phyloP scores from a whole-genome alignment of 352 stramenopile genomes.

The Lagenidium sp. region DNA sequence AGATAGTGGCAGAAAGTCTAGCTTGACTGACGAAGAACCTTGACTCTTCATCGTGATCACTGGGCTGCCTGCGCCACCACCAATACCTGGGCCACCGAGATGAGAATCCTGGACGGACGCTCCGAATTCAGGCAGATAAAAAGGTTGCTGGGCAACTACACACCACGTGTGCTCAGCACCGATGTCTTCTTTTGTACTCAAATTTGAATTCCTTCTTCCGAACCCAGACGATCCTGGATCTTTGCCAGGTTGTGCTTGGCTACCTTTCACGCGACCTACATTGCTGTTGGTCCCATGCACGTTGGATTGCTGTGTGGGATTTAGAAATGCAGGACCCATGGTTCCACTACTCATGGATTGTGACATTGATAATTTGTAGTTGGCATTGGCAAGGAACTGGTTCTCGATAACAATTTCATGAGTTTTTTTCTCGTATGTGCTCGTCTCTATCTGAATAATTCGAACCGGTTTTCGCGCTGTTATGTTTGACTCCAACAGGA shows the following conservation, averaged over 20 bases:
- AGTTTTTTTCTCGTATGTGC: constrained; percentile 68
- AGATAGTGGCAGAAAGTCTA: constrained; percentile 86
- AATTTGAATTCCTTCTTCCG: no score
- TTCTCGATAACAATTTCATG: constrained; percentile 84
- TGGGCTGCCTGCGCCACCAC: constrained; percentile 9
- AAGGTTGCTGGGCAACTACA: constrained; percentile 52
- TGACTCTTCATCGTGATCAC: constrained; percentile 42
- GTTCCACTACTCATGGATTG: constrained; percentile 16
- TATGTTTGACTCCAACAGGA: constrained; percentile 83
- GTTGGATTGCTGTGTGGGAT: not conserved
- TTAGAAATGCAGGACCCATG: not conserved
- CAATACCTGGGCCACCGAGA: no score
- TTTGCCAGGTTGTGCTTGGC: constrained; percentile 2
- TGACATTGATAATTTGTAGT: constrained; percentile 68
- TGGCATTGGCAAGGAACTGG: constrained; percentile 63
- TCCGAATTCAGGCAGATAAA: constrained; percentile 55
- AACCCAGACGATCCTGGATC: no score
- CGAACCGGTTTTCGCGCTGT: constrained; percentile 62
- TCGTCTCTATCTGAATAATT: constrained; percentile 70
- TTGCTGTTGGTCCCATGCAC: not conserved
- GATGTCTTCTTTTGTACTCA: constrained; percentile 3
- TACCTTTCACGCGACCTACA: no score
- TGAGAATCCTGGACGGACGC: not conserved
- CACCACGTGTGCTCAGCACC: constrained; percentile 47
- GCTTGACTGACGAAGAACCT: constrained; percentile 46